Evolutionary conservation across 106 monocot genomes (phyloP), one percentile per base, ranked within the genome.

Genomic region (Dactylorhiza incarnata): DNA sequence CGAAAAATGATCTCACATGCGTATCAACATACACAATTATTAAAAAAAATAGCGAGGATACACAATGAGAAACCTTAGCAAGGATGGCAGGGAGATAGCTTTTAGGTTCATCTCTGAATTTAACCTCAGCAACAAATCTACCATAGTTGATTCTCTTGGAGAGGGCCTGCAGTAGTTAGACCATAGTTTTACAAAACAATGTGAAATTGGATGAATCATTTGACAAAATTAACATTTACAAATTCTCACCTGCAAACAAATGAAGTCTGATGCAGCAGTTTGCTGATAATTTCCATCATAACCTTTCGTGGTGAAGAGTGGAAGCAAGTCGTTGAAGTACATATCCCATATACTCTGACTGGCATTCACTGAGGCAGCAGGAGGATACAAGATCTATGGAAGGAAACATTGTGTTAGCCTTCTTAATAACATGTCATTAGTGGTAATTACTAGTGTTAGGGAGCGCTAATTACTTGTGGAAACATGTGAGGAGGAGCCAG

Each of bases 241-340:
- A 44, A 24, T 49, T 68, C 51, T 56, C 82, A 93, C 96, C 86
- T 97, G 93, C 73, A 99, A 80, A 77, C 89, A 89, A 9, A 70
- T 84, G 53, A 94, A 80, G 82, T 99, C 97, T 26, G 81, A 71
- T 50, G 89, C 89, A 7, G 76, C 81, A 23, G 89, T 88, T 5
- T 77, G 50, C 15, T 78, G 91, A 73, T 99, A 94, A 76, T 94
- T 89, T 48, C 91, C 94, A 82, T 97, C 93, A 85, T 97, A 91
- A 24, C 94, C 91, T 55, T 89, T 69, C 0, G 49, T 56, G 71
- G 91, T 87, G 16, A 97, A 78, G 20, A 89, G 49, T 25, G 91
- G 89, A 37, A 94, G 84, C 66, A 99, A 72, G 12, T 91, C 68
- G 6, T 82, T 82, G 16, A 89, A 82, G 78, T 99, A 99, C 69